phyloP scores from a whole-genome alignment of 1,284 basidiomycete species.

The Cryptococcus maquisensis region DNA sequence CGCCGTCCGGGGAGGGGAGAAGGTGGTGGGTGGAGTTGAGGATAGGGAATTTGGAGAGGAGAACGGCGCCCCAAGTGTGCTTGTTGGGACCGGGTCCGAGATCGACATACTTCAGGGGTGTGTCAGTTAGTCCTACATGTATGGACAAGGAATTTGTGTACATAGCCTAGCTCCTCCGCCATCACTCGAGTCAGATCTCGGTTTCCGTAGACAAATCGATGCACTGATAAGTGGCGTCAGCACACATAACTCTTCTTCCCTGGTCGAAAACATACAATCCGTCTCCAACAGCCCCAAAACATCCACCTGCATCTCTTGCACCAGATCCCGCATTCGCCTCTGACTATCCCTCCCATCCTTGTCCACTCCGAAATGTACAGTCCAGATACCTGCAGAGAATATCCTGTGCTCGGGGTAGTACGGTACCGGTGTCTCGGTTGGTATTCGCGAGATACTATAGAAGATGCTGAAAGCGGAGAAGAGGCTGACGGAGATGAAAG shows the following conservation, averaged over 20 bases:
- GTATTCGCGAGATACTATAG: constrained; percentile 18
- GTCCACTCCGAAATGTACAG: constrained; percentile 79
- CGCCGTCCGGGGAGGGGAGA: constrained; percentile 75
- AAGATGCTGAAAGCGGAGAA: constrained; percentile 18
- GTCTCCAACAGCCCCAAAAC: constrained; percentile 80
- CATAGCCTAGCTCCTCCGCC: constrained; percentile 76
- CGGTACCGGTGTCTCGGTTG: constrained; percentile 49
- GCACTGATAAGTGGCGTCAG: constrained; percentile 31
- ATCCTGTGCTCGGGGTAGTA: constrained; percentile 62
- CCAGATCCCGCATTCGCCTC: neutral
- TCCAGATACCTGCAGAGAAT: constrained; percentile 88
- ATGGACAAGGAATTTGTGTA: constrained; percentile 47
- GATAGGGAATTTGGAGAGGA: constrained; percentile 90
- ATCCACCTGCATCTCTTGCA: constrained; percentile 69
- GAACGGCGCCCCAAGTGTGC: constrained; percentile 85
- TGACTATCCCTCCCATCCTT: constrained; percentile 59
- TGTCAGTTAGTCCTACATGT: neutral
- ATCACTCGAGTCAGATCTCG: constrained; percentile 78
- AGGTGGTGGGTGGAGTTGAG: constrained; percentile 84
- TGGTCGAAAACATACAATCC: constrained; percentile 56
- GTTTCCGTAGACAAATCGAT: constrained; percentile 84
- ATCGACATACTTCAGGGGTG: constrained; percentile 47
- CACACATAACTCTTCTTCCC: constrained; percentile 1
- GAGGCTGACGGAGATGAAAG: constrained; percentile 39
- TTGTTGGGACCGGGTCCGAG: constrained; percentile 81